Base-by-base conservation (phyloP, 352 stramenopile genomes). In the Nothophytophthora sp. region DNA sequence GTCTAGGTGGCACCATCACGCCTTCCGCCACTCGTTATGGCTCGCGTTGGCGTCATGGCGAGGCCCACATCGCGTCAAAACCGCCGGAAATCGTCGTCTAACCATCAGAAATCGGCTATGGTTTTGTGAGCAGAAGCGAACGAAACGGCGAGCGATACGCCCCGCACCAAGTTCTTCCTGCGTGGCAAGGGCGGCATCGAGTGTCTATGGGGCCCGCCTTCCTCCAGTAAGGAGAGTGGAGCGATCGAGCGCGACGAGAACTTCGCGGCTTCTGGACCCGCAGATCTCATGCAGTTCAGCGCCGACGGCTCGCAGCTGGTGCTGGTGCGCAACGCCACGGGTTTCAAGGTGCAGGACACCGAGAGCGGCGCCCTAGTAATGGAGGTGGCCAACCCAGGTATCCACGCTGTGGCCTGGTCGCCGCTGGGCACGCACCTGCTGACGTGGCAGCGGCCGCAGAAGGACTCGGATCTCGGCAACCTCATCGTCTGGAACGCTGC, bases 381-480 rank as follows among this genome's bases (percentile, higher is more conserved):
- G 33, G 64, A 91, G 24, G 79, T 92, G 37, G 45, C 63, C 19
- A 90, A 95, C 52, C 55, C 78, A 4, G 85, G 85, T 40, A 85
- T 95, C 47, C 82, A 91, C 40, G 79, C 73, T 8, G 67, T 90
- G 41, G 72, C 80, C 25, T 95, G 85, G 85, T 96, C 86, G 33
- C 86, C 88, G 13, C 70, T 92, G 1, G 81, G 76, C 29, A 90
- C 72, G 46, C 81, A 95, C 34, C 53, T 96, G 54, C 67, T 96
- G 34, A 92, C 88, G 55, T 96, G 88, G 88, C 81, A 96, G 68
- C 86, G 86, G 0, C 82, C 83, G 7, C 67, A 86, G 48, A 92
- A 93, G 60, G 81, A 90, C 29, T 69, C 68, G 28, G 64, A 79
- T 18, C 47, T 62, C 2, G 82, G 84, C 41, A 96, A 96, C 52